Percentiles rank a stretch among this genome's conserved stretches.
Conservation (phyloP, 2,329 filamentous ascomycete species). For the Sporothrix brunneoviolacea region DNA sequence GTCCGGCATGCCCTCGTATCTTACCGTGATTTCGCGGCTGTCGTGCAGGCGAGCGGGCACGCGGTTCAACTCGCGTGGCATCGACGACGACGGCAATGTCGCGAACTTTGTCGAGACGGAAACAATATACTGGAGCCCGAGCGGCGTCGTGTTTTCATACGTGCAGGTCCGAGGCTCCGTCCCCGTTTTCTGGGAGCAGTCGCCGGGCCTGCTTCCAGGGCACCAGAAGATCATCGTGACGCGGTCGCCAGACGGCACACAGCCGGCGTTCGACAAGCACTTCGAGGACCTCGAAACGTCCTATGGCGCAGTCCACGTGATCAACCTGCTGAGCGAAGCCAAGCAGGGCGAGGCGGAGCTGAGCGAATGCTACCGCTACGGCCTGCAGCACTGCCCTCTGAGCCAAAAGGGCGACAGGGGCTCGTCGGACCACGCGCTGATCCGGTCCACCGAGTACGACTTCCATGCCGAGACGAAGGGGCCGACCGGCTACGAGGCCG, state of each 20-base stretch:
- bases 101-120: constrained; percentile 99
- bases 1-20: constrained; percentile 69
- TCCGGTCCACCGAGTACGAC: constrained; percentile 84
- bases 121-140: constrained; percentile 80
- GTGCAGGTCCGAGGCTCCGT: constrained; percentile 89
- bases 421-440: constrained; percentile 62
- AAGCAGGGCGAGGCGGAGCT: constrained; percentile 84
- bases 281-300: constrained; percentile 78
- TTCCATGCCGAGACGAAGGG: constrained; percentile 93
- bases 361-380: constrained; percentile 69
- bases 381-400: constrained; percentile 68
- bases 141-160: constrained; percentile 79
- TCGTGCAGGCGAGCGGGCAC: constrained; percentile 90
- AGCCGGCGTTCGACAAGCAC: constrained; percentile 92
- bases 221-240: constrained; percentile 94
- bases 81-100: constrained; percentile 95
- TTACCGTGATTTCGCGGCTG: constrained; percentile 86
- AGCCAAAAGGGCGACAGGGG: constrained; percentile 43
- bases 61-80: constrained; percentile 92
- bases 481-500: constrained; percentile 80
- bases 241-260: constrained; percentile 79
- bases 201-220: constrained; percentile 76
- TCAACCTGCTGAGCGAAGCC: constrained; percentile 87
- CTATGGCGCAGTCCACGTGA: constrained; percentile 86
- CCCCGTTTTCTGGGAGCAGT: constrained; percentile 95